phyloP scores from a whole-genome alignment of 1,139 yeast species.

The Suhomyces anneliseae region DNA sequence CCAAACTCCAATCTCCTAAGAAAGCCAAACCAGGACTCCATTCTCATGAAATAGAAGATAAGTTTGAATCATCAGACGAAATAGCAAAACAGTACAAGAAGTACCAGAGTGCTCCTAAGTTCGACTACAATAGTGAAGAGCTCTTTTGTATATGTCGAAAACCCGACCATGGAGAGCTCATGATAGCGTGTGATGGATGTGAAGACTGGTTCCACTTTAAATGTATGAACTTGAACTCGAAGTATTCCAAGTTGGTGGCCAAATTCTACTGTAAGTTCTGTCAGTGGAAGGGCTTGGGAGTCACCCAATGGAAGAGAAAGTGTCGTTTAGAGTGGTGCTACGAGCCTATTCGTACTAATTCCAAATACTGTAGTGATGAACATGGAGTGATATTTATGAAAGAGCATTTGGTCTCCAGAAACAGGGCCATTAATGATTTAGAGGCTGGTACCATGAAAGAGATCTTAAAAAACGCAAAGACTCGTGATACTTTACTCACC shows the following conservation, averaged over 20 bases:
- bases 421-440: constrained; percentile 19
- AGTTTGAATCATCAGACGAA: constrained; percentile 35
- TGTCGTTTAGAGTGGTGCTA: constrained; percentile 66
- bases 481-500: constrained; percentile 16
- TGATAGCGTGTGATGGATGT: constrained; percentile 94
- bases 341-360: constrained; percentile 50
- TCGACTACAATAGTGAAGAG: constrained; percentile 54
- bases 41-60: constrained; percentile 8
- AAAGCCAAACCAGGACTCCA: neutral
- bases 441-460: constrained; percentile 21
- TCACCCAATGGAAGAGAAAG: constrained; percentile 69
- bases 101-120: constrained; percentile 45
- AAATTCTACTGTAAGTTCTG: constrained; percentile 79
- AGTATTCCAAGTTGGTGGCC: constrained; percentile 57
- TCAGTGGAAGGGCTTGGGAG: constrained; percentile 45
- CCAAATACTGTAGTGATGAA: constrained; percentile 74
- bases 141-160: constrained; percentile 77
- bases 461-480: constrained; percentile 17
- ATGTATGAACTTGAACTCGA: constrained; percentile 64
- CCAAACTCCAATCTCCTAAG: constrained; percentile 2
- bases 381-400: constrained; percentile 67
- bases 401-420: constrained; percentile 15
- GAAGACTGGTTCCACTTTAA: constrained; percentile 93
- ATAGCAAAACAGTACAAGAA: constrained; percentile 47
- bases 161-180: constrained; percentile 71